phyloP scores from a whole-genome alignment of 2,329 filamentous ascomycete genomes.

The Nothomitra cinnamomea region DNA sequence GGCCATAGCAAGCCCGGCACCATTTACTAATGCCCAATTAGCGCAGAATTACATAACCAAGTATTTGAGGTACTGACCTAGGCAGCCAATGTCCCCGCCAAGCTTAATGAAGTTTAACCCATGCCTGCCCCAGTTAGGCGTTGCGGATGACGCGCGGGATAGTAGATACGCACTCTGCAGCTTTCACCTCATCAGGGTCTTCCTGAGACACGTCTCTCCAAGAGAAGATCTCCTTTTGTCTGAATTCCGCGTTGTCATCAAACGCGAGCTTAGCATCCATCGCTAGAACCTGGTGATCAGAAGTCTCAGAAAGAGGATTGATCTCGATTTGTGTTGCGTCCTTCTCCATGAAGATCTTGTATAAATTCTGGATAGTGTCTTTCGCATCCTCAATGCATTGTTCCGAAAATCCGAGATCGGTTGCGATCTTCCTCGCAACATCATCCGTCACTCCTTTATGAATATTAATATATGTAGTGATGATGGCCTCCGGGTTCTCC shows the following conservation, averaged over 20 bases:
- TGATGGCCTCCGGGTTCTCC: constrained; percentile 91
- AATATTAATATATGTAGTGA: constrained; percentile 86
- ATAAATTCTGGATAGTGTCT: constrained; percentile 95
- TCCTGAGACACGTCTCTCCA: constrained; percentile 93
- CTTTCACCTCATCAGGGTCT: constrained; percentile 93
- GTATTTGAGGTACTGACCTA: constrained; percentile 26
- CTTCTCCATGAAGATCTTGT: constrained; percentile 96
- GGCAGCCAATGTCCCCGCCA: constrained; percentile 95
- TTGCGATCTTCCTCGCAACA: constrained; percentile 76
- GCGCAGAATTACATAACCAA: constrained; percentile 5
- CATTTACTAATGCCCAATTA: constrained; percentile 52
- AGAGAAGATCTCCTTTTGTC: constrained; percentile 88
- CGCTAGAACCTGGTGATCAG: constrained; percentile 92
- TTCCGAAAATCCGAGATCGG: constrained; percentile 89
- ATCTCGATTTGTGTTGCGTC: constrained; percentile 99
- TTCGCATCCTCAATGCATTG: constrained; percentile 93
- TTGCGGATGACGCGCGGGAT: constrained; percentile 5
- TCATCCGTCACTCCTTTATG: constrained; percentile 90
- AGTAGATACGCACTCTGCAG: constrained; percentile 50
- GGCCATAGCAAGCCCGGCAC: constrained; percentile 96
- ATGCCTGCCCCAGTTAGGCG: constrained; percentile 19
- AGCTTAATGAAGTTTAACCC: constrained; percentile 99
- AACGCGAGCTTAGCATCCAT: constrained; percentile 99
- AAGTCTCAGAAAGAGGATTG: constrained; percentile 96
- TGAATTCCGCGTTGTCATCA: constrained; percentile 97